phyloP scores from a whole-genome alignment of 1,139 yeast species.

The Saccharomyces hybrid region DNA sequence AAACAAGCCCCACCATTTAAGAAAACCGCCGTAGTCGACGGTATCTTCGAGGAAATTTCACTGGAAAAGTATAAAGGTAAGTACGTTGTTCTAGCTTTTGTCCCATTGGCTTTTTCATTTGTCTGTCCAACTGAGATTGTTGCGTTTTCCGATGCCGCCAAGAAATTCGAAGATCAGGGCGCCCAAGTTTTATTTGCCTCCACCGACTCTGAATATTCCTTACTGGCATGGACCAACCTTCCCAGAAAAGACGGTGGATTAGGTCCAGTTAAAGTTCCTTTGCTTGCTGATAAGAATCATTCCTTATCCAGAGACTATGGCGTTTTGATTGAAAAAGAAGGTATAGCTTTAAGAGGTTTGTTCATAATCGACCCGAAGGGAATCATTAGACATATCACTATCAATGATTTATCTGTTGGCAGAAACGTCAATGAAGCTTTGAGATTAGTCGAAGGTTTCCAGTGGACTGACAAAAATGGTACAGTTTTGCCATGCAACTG shows the following conservation, averaged over 20 bases:
- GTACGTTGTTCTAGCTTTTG: conserved; percentile 94
- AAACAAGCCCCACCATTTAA: conserved; percentile 94
- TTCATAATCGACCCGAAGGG: conserved; percentile 97
- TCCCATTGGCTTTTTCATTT: conserved; percentile 98
- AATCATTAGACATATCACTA: conserved; percentile 85
- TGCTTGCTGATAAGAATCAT: conserved; percentile 96
- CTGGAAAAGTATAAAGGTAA: conserved; percentile 94
- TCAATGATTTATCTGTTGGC: conserved; percentile 98
- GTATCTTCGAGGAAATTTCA: conserved; percentile 87
- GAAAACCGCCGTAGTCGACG: conserved; percentile 95
- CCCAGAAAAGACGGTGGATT: conserved; percentile 97
- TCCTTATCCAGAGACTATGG: conserved; percentile 90
- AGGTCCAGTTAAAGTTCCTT: conserved; percentile 89
- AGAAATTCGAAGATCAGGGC: conserved; percentile 80
- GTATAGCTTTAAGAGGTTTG: conserved; percentile 95
- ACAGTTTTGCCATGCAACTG: conserved; percentile 99
- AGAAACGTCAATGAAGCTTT: conserved; percentile 96
- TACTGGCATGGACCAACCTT: conserved; percentile 96
- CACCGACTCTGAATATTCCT: conserved; percentile 95
- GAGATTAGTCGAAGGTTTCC: conserved; percentile 97
- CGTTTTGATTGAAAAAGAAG: conserved; percentile 91
- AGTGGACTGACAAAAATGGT: conserved; percentile 96
- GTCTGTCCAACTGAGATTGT: conserved; percentile 99
- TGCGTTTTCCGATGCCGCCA: conserved; percentile 93
- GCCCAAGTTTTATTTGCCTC: conserved; percentile 91